These are phyloP conservation scores for Teunomyces tritomae DNA, from an alignment of 805 yeast genomes.

Conservation along the genomic window DNA sequence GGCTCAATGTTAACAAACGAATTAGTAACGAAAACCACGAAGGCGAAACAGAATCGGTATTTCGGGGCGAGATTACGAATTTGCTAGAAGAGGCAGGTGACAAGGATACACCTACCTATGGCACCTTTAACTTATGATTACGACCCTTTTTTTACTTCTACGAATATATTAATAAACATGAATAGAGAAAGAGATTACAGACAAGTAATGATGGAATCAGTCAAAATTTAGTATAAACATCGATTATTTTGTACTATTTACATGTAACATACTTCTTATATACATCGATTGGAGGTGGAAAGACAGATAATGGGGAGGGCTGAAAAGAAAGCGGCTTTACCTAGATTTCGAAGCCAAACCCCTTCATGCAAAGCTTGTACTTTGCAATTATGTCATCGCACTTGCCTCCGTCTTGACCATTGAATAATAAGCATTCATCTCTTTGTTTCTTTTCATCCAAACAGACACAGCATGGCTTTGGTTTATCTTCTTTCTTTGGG, in stretches of 20 bases:
- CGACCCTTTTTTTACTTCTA: background rate
- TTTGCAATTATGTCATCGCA: slow-evolving; percentile 68
- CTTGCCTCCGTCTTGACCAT: slow-evolving; percentile 81
- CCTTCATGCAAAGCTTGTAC: slow-evolving; percentile 89
- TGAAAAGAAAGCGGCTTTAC: no score
- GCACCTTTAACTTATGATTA: background rate
- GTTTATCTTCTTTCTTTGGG: slow-evolving; percentile 43
- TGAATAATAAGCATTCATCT: slow-evolving; percentile 81
- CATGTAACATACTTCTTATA: background rate
- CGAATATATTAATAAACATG: background rate
- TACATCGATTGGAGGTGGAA: background rate
- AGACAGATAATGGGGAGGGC: slow-evolving; percentile 1
- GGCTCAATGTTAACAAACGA: slow-evolving; percentile 31
- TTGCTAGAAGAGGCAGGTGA: background rate
- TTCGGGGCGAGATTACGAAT: background rate
- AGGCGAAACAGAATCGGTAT: slow-evolving; percentile 7
- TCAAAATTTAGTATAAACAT: background rate
- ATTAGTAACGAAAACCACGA: slow-evolving; percentile 14
- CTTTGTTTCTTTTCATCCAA: slow-evolving; percentile 74
- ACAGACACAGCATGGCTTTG: slow-evolving; percentile 97
- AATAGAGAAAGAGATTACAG: no score
- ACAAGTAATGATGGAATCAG: no score
- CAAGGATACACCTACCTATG: background rate
- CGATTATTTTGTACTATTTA: background rate
- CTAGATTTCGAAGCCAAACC: slow-evolving; percentile 70